Base-by-base conservation (phyloP, 345 rosid genomes). In the Citrus mangshanensis region DNA sequence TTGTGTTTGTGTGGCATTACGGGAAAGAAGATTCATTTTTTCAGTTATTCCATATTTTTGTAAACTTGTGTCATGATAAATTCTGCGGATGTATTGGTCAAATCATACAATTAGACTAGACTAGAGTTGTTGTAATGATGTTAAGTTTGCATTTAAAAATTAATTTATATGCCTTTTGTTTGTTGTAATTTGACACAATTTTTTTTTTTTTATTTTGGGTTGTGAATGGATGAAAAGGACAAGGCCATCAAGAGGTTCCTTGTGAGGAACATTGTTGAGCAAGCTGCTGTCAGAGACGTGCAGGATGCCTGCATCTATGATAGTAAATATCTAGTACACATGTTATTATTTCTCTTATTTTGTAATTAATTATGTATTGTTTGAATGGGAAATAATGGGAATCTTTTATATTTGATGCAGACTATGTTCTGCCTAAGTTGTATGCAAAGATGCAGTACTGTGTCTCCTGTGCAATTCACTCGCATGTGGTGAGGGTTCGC, bases 401-500 rank as follows among this genome's bases (percentile, higher is more conserved):
- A 19, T 38, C 21, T 6, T 62, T 30, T 24, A 0, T 21, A 51
- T 27, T 35, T 5, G 25, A 34, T n/a, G 70, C 69, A 93, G 98
- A 79, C 1, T 94, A 94, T 80, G 86, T 89, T 58, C 89, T 94
- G 24, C 98, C 97, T 0, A 93, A 93, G 89, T 77, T 93, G 63
- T 93, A 96, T 69, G 89, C 94, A 0, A 94, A 96, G 94, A 93
- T 83, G 88, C 98, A 91, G 78, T 93, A 94, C 89, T 96, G 99
- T 28, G 97, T 96, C 56, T 94, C 98, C 0, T 96, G 98, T 74
- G 99, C 99, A 1, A 94, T 96, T 79, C 99, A 96, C 90, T 96
- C 99, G 16, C 98, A 93, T 46, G 99, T 94, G 1, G 98, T 95
- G 78, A 91, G 98, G 86, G 98, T 93, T 56, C 90, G 97, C n/a